A percentile compares a stretch with the other conserved stretches of the same genome.
phyloP scores from a whole-genome alignment of 768 basidiomycete species.

The Trametes maxima region DNA sequence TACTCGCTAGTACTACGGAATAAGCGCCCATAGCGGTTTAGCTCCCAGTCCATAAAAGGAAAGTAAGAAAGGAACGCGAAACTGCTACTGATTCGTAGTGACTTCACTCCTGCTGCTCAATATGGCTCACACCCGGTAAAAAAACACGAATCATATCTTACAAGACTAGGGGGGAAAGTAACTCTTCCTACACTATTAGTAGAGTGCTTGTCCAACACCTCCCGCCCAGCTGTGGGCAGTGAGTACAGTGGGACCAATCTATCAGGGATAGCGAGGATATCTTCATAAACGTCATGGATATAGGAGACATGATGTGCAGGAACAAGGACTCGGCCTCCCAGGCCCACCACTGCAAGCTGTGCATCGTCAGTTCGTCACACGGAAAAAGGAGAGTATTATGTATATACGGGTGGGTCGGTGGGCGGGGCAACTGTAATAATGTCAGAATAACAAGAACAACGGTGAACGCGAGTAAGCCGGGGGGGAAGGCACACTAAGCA shows the following conservation, averaged over 20 bases:
- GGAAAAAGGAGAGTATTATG: constrained; percentile 15
- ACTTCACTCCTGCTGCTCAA: no score
- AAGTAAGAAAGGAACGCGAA: no score
- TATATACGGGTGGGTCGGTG: neutral
- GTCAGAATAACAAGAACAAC: constrained; percentile 6
- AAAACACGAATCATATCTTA: neutral
- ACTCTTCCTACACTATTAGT: no score
- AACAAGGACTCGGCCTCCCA: constrained; percentile 7
- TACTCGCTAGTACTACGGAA: no score
- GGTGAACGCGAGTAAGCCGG: neutral
- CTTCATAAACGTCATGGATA: constrained; percentile 28
- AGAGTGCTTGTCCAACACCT: no score
- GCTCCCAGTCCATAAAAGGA: no score
- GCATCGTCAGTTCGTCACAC: constrained; percentile 33
- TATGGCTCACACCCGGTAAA: no score
- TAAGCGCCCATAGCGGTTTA: no score
- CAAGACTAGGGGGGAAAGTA: neutral
- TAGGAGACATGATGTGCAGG: constrained; percentile 24
- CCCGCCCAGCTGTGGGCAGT: neutral
- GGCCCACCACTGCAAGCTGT: constrained; percentile 20
- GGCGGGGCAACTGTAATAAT: neutral
- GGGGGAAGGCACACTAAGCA: neutral
- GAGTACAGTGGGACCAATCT: neutral
- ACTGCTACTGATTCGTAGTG: no score
- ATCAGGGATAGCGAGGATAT: constrained; percentile 16